A percentile compares a stretch with the other conserved stretches of the same genome.
phyloP scores from a whole-genome alignment of 2,329 filamentous ascomycete species.

The Bipolaris cookei region DNA sequence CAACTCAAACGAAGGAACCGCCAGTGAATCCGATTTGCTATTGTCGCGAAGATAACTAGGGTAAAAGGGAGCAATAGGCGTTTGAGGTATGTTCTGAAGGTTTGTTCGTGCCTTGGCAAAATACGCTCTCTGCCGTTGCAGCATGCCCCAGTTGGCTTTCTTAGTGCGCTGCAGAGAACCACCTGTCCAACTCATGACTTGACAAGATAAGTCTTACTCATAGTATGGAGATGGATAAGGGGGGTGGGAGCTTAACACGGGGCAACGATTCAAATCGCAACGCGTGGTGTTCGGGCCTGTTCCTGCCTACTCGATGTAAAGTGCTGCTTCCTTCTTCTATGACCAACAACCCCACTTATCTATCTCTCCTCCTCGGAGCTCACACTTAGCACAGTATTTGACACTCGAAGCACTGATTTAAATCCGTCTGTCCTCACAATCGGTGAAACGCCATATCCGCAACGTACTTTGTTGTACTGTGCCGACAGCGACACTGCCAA shows the following conservation, averaged over 20 bases:
- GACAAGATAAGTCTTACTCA: not conserved
- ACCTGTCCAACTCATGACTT: conserved; percentile 58
- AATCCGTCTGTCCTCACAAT: not conserved
- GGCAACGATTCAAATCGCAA: not conserved
- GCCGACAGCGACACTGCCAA: conserved; percentile 9
- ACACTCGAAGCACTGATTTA: not conserved
- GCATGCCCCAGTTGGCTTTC: conserved; percentile 44
- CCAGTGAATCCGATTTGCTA: conserved; percentile 11
- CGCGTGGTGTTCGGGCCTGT: not conserved
- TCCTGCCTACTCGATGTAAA: not conserved
- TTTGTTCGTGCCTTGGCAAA: conserved; percentile 52
- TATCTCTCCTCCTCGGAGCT: not conserved
- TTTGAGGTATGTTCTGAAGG: conserved; percentile 30
- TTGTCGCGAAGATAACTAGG: conserved; percentile 32
- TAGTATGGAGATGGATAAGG: not conserved
- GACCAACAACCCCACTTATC: not conserved
- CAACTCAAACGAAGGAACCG: conserved; percentile 13
- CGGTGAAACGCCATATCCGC: not conserved
- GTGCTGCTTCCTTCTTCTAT: conserved; percentile 3
- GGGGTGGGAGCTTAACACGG: not conserved
- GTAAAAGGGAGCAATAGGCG: conserved; percentile 27
- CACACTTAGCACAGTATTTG: not conserved
- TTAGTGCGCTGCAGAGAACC: conserved; percentile 51
- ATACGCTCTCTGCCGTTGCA: conserved; percentile 54
- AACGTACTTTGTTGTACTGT: conserved; percentile 6